phyloP scores from a whole-genome alignment of 1,284 basidiomycete species.

The Neonothopanus nambi region DNA sequence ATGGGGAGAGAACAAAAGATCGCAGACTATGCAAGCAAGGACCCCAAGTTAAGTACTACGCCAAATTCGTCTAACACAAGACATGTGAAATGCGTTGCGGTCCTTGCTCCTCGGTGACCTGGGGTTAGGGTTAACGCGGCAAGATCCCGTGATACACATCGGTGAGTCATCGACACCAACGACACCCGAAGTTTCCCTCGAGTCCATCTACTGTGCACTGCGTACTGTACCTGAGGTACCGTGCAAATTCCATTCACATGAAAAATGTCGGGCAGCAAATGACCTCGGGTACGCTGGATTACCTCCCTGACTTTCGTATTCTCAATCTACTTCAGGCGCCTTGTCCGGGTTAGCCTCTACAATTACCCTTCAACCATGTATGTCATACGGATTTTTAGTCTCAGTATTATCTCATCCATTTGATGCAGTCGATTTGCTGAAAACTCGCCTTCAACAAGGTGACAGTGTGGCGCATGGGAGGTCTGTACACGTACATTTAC shows the following conservation, averaged over 20 bases:
- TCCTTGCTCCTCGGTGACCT: too few species aligned
- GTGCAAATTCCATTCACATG: constrained; percentile 37
- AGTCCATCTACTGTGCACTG: too few species aligned
- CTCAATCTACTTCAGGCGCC: constrained; percentile 48
- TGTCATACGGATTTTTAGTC: constrained; percentile 25
- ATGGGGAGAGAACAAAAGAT: neutral
- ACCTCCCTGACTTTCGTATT: neutral
- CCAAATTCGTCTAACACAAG: too few species aligned
- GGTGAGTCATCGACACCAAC: too few species aligned
- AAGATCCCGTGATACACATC: too few species aligned
- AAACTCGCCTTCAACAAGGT: constrained; percentile 84
- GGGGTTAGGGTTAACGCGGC: too few species aligned
- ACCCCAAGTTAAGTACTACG: too few species aligned
- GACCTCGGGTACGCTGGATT: constrained; percentile 54
- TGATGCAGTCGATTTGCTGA: constrained; percentile 76
- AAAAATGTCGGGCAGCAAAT: constrained; percentile 73
- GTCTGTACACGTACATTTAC: constrained; percentile 6
- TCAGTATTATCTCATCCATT: constrained; percentile 4
- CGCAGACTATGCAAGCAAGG: too few species aligned
- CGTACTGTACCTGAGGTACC: too few species aligned
- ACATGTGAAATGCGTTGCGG: too few species aligned
- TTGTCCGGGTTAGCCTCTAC: constrained; percentile 76
- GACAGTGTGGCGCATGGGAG: constrained; percentile 39
- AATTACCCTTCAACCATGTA: constrained; percentile 76
- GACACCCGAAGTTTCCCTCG: too few species aligned